A percentile compares a stretch with the other conserved stretches of the same genome.
Conservation (phyloP, 495 filamentous ascomycete genomes). For the Elaphomyces granulatus region DNA sequence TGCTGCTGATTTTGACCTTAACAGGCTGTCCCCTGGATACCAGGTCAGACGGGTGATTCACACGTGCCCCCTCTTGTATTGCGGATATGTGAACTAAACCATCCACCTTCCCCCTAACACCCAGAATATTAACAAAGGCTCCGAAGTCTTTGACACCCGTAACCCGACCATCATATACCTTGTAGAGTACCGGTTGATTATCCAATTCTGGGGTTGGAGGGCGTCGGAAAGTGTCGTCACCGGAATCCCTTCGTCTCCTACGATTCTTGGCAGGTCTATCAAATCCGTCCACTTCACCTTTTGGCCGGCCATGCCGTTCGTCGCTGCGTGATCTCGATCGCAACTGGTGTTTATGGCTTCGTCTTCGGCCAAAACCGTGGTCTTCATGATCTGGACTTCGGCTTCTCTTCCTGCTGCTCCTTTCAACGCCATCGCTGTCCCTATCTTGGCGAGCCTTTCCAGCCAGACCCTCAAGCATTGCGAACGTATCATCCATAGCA, state of each 20-base stretch:
- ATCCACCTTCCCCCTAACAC: conserved; percentile 76
- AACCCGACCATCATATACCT: conserved; percentile 79
- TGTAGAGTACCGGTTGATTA: conserved; percentile 65
- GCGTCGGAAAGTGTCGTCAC: conserved; percentile 52
- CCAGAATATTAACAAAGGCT: conserved; percentile 83
- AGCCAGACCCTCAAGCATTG: conserved; percentile 74
- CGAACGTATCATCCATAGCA: conserved; percentile 88
- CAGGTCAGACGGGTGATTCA: conserved; percentile 84
- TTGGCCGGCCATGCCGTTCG: conserved; percentile 30
- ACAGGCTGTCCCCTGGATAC: conserved; percentile 68
- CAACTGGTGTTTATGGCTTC: conserved; percentile 38
- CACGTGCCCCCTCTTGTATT: conserved; percentile 73
- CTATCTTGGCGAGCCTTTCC: conserved; percentile 42
- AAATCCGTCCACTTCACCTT: conserved; percentile 50
- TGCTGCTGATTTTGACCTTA: conserved; percentile 85
- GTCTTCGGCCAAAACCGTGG: conserved; percentile 36
- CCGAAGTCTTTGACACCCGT: conserved; percentile 93
- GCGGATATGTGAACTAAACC: conserved; percentile 93
- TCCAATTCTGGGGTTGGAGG: conserved; percentile 70
- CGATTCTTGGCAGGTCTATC: conserved; percentile 35
- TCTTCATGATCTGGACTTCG: conserved; percentile 56
- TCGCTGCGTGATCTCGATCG: conserved; percentile 41
- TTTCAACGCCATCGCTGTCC: conserved; percentile 20
- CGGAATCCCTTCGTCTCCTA: conserved; percentile 28
- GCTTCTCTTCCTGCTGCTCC: conserved; percentile 48